phyloP scores from a whole-genome alignment of 805 yeast species.

The Wickerhamiella musiphila region DNA sequence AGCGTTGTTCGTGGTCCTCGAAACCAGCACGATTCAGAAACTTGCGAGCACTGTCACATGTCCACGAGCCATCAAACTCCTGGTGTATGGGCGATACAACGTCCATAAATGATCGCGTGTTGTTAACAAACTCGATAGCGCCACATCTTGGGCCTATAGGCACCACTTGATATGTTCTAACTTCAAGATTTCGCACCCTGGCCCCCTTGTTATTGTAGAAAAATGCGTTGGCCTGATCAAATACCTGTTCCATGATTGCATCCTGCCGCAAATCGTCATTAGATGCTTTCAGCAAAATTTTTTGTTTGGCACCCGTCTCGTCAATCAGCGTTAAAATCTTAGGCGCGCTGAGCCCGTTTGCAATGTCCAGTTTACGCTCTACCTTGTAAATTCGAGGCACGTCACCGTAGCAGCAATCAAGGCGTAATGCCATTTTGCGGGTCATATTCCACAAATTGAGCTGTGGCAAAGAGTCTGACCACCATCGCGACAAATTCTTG shows the following conservation, averaged over 20 bases:
- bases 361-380: slow-evolving; percentile 34
- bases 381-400: slow-evolving; percentile 34
- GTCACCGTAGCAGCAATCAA: slow-evolving; percentile 27
- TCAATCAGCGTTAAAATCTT: slow-evolving; percentile 45
- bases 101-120: slow-evolving; percentile 56
- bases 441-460: slow-evolving; percentile 54
- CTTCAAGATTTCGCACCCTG: slow-evolving; percentile 35
- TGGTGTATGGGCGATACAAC: slow-evolving; percentile 48
- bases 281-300: slow-evolving; percentile 49
- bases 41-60: slow-evolving; percentile 40
- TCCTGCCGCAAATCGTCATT: slow-evolving; percentile 90
- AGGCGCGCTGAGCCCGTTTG: slow-evolving; percentile 81
- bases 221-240: slow-evolving; percentile 62
- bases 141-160: slow-evolving; percentile 85
- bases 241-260: slow-evolving; percentile 94
- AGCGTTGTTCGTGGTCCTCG: slow-evolving; percentile 18
- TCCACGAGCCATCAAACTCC: slow-evolving; percentile 27
- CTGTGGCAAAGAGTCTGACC: slow-evolving; percentile 34
- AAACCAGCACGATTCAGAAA: slow-evolving; percentile 24
- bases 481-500: slow-evolving; percentile 41
- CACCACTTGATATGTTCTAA: slow-evolving; percentile 75
- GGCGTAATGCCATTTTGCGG: slow-evolving; percentile 26
- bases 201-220: slow-evolving; percentile 40
- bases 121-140: slow-evolving; percentile 71
- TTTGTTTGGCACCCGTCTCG: slow-evolving; percentile 41